Conservation (phyloP, 2,329 filamentous ascomycete species). For the Colletotrichum musicola region DNA sequence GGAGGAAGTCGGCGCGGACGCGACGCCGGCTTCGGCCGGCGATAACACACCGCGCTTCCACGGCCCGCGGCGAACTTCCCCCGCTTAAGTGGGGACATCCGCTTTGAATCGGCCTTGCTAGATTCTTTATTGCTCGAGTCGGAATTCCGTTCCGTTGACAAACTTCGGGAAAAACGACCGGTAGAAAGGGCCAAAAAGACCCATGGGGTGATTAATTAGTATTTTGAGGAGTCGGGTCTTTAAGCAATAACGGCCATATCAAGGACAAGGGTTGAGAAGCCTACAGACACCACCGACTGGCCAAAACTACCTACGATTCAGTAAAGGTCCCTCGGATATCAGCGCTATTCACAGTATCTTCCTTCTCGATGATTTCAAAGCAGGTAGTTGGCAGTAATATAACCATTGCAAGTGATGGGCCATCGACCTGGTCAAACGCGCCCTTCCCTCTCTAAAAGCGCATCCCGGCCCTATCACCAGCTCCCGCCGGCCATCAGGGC, state of each 20-base stretch:
- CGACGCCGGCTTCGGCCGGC: slow-evolving; percentile 28
- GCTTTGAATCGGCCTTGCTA: slow-evolving; percentile 5
- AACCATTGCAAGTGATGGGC: not conserved
- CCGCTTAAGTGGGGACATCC: not conserved
- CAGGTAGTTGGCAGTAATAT: not conserved
- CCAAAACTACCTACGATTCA: no score
- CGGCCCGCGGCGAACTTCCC: slow-evolving; percentile 21
- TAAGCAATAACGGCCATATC: no score
- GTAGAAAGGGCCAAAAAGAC: no score
- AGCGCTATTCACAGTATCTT: not conserved
- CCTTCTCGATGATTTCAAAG: not conserved
- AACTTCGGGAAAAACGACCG: no score
- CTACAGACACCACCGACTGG: no score
- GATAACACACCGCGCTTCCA: slow-evolving; percentile 6
- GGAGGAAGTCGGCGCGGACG: not conserved
- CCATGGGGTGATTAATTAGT: no score
- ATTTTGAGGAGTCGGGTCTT: no score
- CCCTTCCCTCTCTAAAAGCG: not conserved
- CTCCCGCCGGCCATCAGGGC: slow-evolving; percentile 3
- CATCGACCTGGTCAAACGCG: not conserved
- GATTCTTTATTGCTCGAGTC: no score
- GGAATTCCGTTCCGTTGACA: no score
- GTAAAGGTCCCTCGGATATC: no score
- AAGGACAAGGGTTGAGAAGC: no score
- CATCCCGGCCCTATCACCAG: not conserved